Conservation (phyloP, 148 eudicot species). For the Simmondsia chinensis region DNA sequence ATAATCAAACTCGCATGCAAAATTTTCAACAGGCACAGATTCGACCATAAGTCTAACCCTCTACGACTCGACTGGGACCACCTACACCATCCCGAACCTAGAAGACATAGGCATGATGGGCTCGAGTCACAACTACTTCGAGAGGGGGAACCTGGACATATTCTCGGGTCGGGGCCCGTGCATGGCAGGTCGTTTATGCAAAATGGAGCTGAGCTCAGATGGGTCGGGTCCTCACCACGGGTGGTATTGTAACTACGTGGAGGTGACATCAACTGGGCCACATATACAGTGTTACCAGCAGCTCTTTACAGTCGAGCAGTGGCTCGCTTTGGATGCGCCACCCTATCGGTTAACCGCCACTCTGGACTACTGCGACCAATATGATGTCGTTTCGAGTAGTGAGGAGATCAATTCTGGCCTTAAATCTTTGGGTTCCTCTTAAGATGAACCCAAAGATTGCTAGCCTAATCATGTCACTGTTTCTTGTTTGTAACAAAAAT, state of each 20-base stretch:
- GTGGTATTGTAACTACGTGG: conserved; percentile 36
- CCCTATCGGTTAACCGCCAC: conserved; percentile 20
- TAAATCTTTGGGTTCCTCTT: no score
- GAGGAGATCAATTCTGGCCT: no score
- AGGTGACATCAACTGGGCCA: conserved; percentile 34
- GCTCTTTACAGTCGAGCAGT: conserved; percentile 31
- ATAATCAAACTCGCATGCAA: no score
- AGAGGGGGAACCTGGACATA: conserved; percentile 35
- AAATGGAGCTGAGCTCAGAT: conserved; percentile 27
- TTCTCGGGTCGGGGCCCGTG: conserved; percentile 38
- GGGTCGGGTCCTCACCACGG: conserved; percentile 31
- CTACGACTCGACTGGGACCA: conserved; percentile 10
- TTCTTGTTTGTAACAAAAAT: no score
- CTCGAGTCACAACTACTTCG: conserved; percentile 25
- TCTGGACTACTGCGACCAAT: conserved; percentile 15
- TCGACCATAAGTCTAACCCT: conserved; percentile 19
- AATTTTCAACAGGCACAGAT: conserved; percentile 29
- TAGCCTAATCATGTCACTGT: no score
- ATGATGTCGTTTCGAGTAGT: no score
- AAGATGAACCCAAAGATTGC: no score
- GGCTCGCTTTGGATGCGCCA: conserved; percentile 31
- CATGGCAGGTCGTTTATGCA: conserved; percentile 19
- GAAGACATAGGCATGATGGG: conserved; percentile 28
- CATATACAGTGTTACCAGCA: conserved; percentile 21
- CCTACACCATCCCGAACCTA: conserved; percentile 9